These are phyloP conservation scores for Ophiostoma australiae DNA, from an alignment of 2,329 filamentous ascomycete species.

Conservation along the genomic window DNA sequence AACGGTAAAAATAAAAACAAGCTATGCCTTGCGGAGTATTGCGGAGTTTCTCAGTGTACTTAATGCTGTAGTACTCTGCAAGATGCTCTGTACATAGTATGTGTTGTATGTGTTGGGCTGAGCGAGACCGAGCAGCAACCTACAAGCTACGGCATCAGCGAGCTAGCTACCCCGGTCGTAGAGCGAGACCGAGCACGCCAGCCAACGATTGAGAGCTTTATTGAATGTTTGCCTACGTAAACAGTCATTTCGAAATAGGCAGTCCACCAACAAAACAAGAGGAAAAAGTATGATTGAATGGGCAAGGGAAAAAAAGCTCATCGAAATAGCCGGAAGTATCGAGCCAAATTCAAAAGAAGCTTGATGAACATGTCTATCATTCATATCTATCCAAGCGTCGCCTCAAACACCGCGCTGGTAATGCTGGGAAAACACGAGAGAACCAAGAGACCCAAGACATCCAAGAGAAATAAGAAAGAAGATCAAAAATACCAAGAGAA, in stretches of 20 bases:
- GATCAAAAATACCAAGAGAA: too few relatives aligned
- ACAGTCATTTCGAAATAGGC: neutral
- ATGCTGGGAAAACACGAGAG: neutral
- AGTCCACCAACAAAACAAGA: too few relatives aligned
- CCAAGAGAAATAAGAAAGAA: neutral
- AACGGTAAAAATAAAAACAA: neutral
- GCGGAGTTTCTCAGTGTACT: neutral
- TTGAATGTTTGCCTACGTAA: neutral
- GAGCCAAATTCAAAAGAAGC: too few relatives aligned
- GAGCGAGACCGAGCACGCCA: constrained; percentile 1
- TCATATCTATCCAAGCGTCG: too few relatives aligned
- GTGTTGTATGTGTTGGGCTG: neutral
- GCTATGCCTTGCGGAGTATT: neutral
- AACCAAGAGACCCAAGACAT: neutral
- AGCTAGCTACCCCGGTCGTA: neutral
- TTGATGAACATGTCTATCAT: neutral
- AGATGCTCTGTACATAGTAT: too few relatives aligned
- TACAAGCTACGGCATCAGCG: neutral
- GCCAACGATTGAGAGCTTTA: neutral
- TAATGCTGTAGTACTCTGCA: neutral
- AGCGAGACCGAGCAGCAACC: neutral
- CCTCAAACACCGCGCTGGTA: neutral
- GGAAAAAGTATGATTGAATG: too few relatives aligned
- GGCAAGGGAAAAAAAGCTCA: too few relatives aligned
- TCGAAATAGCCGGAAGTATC: neutral